phyloP scores from a whole-genome alignment of 129 eudicot genomes.

The Dittrichia graveolens region DNA sequence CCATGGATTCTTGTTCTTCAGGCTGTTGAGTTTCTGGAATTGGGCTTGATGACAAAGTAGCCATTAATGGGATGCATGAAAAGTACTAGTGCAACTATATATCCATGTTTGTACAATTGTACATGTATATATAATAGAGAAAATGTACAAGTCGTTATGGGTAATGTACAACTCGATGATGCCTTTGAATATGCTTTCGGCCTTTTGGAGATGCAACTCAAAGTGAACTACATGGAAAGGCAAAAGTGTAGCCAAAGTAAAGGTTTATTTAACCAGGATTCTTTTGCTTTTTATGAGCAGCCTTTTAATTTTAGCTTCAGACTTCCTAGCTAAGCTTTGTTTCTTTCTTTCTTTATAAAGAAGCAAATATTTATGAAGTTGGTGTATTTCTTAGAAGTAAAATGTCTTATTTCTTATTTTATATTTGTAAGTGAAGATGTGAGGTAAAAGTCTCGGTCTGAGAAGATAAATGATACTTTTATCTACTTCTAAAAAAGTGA shows the following conservation, averaged over 20 bases:
- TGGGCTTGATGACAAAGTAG: conserved; percentile 40
- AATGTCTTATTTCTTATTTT: too few relatives aligned
- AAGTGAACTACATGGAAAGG: conserved; percentile 50
- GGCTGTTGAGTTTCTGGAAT: conserved; percentile 43
- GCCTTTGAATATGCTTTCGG: conserved; percentile 25
- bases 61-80: conserved; percentile 28
- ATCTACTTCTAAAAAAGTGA: too few relatives aligned
- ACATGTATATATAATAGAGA: conserved; percentile 22
- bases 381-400: too few relatives aligned
- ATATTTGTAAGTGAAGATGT: too few relatives aligned
- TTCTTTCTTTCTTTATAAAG: not conserved
- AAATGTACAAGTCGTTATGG: conserved; percentile 13
- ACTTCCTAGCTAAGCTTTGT: conserved; percentile 38
- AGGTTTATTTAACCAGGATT: conserved; percentile 30
- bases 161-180: conserved; percentile 18
- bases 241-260: conserved; percentile 38
- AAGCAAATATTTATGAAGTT: too few relatives aligned
- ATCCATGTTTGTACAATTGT: too few relatives aligned
- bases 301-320: conserved; percentile 33
- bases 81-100: not conserved
- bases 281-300: conserved; percentile 30
- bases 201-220: conserved; percentile 32
- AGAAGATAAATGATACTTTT: too few relatives aligned
- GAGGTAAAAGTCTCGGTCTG: too few relatives aligned
- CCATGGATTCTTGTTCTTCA: conserved; percentile 37